phyloP scores from a whole-genome alignment of 2,329 filamentous ascomycete genomes.

The Aspergillus sp. region DNA sequence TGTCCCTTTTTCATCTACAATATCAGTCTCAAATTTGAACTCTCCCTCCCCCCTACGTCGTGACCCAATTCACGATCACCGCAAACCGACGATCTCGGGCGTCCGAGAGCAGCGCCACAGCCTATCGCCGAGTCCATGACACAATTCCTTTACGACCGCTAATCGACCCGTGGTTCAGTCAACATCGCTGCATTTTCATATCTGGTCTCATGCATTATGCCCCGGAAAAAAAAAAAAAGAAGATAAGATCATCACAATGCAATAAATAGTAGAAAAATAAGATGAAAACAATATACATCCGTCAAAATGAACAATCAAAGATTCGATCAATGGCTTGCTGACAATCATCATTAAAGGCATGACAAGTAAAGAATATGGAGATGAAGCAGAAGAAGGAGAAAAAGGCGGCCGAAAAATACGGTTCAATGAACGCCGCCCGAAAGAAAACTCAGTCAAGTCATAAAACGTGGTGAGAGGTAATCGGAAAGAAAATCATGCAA shows the following conservation, averaged over 20 bases:
- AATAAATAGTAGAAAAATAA: conserved; percentile 5
- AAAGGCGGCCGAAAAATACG: conserved; percentile 16
- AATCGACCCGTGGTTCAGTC: neutral
- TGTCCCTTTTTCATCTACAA: too few species aligned
- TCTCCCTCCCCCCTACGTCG: too few species aligned
- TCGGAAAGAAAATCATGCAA: conserved; percentile 4
- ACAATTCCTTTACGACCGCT: neutral
- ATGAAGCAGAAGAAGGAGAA: conserved; percentile 17
- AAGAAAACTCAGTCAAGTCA: neutral
- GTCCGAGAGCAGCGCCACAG: neutral
- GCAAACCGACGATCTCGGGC: too few species aligned
- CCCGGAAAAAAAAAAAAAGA: conserved; percentile 20
- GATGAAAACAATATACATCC: conserved; percentile 16
- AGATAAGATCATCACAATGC: conserved; percentile 10
- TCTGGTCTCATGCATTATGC: conserved; percentile 24
- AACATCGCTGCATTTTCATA: conserved; percentile 8
- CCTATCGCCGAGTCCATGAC: neutral
- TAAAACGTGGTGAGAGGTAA: conserved; percentile 1
- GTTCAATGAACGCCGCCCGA: conserved; percentile 7
- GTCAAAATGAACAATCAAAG: conserved; percentile 10
- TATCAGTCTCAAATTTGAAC: too few species aligned
- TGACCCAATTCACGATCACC: too few species aligned
- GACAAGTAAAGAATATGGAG: conserved; percentile 6
- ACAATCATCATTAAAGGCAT: conserved; percentile 20
- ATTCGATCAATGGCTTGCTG: conserved; percentile 16